Percentiles rank a stretch among this genome's conserved stretches.
phyloP scores from a whole-genome alignment of 2,329 filamentous ascomycete genomes.

The Scleromitrula shiraiana region DNA sequence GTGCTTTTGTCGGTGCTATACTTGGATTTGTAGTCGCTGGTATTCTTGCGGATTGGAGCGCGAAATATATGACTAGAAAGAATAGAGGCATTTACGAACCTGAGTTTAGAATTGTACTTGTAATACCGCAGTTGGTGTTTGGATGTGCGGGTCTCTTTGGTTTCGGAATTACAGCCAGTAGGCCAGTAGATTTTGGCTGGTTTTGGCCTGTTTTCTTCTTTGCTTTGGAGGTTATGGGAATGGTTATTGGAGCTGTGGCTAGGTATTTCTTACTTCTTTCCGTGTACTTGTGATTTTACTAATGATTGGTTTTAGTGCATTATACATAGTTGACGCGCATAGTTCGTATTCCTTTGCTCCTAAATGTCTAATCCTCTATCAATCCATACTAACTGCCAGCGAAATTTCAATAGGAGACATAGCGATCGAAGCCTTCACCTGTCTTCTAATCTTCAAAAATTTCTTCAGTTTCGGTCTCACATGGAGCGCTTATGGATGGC shows the following conservation, averaged over 20 bases:
- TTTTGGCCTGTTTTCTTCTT: slow-evolving; percentile 70
- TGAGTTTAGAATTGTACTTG: slow-evolving; percentile 78
- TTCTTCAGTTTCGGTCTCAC: slow-evolving; percentile 84
- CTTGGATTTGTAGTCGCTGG: slow-evolving; percentile 72
- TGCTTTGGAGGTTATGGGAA: slow-evolving; percentile 74
- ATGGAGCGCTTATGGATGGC: slow-evolving; percentile 78
- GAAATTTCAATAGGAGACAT: slow-evolving; percentile 63
- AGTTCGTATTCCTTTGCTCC: slow-evolving; percentile 44
- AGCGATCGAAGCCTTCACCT: slow-evolving; percentile 81
- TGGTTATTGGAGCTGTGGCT: slow-evolving; percentile 86
- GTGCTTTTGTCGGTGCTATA: slow-evolving; percentile 76
- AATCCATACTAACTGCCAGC: neutral
- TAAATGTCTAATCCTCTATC: neutral
- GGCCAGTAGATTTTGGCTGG: slow-evolving; percentile 60
- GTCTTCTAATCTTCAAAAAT: slow-evolving; percentile 90
- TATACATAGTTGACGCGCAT: slow-evolving; percentile 92
- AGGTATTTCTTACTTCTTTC: slow-evolving; percentile 36
- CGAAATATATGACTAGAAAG: slow-evolving; percentile 58
- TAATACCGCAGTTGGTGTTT: slow-evolving; percentile 73
- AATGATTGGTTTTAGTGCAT: slow-evolving; percentile 15
- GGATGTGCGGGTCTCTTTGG: slow-evolving; percentile 75
- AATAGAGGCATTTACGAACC: slow-evolving; percentile 85
- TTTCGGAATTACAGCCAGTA: slow-evolving; percentile 65
- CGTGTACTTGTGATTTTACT: neutral
- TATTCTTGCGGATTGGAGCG: slow-evolving; percentile 63